phyloP scores from a whole-genome alignment of 257 asterid species.

The Fraxinus quadrangulata region DNA sequence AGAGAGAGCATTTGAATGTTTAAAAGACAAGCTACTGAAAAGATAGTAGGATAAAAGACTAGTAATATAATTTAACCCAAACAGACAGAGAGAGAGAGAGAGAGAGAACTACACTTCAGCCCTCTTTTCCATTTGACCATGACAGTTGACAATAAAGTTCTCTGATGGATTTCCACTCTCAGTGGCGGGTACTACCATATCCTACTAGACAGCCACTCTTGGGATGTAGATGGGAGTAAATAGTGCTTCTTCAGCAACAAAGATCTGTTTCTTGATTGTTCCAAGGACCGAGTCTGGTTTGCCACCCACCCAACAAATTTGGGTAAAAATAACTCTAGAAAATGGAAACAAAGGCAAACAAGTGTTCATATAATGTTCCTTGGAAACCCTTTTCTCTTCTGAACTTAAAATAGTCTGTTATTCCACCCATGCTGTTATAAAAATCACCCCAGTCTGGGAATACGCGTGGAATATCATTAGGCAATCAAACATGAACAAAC shows the following conservation, averaged over 20 bases:
- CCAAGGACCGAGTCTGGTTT: constrained; percentile 9
- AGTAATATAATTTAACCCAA: constrained; percentile 1
- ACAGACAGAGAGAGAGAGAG: constrained; percentile 6
- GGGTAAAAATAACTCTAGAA: background rate
- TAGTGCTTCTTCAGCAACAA: constrained; percentile 17
- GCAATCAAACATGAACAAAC: background rate
- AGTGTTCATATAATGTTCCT: background rate
- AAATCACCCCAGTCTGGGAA: constrained; percentile 12
- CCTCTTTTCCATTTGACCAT: constrained; percentile 29
- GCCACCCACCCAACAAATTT: constrained; percentile 15
- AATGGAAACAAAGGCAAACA: background rate
- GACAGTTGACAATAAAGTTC: constrained; percentile 23
- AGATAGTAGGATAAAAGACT: constrained; percentile 17
- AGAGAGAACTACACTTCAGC: constrained; percentile 17
- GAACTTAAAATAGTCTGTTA: background rate
- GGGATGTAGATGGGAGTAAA: constrained; percentile 9
- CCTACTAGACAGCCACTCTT: background rate
- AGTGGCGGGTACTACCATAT: constrained; percentile 20
- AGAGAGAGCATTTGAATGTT: constrained; percentile 24
- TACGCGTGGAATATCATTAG: background rate
- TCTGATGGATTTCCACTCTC: constrained; percentile 29
- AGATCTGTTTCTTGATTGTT: constrained; percentile 18
- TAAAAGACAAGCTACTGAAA: constrained; percentile 30
- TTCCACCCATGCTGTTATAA: background rate
- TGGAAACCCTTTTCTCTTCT: background rate